Evolutionary conservation across 495 filamentous ascomycete genomes (phyloP).

Genomic region (Aspergillus baeticus): DNA sequence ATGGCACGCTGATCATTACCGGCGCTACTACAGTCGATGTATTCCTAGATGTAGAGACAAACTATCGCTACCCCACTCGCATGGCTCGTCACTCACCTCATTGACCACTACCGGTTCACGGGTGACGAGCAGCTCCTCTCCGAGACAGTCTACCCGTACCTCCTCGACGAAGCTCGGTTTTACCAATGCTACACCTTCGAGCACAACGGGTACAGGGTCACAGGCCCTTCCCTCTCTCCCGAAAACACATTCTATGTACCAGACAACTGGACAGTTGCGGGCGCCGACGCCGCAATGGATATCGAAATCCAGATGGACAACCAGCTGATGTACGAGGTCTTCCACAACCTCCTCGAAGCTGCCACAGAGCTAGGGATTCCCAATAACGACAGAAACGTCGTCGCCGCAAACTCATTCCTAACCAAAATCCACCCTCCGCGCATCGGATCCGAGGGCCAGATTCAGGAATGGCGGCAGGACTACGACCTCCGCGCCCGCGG

Average conservation of each 20-base stretch:
- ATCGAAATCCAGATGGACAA: constrained; percentile 9
- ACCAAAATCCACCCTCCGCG: neutral
- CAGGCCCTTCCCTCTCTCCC: constrained; percentile 5
- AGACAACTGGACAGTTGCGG: neutral
- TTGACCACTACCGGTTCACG: constrained; percentile 11
- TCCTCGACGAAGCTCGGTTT: neutral
- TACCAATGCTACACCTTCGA: constrained; percentile 10
- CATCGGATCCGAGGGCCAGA: constrained; percentile 3
- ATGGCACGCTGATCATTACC: neutral
- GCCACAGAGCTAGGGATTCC: neutral
- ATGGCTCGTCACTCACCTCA: constrained; percentile 1
- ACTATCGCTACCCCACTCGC: constrained; percentile 1
- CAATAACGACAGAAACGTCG: neutral
- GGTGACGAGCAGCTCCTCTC: constrained; percentile 1
- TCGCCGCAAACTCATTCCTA: neutral
- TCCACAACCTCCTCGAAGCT: constrained; percentile 1
- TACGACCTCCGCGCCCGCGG: constrained; percentile 1
- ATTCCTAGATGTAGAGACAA: constrained; percentile 8
- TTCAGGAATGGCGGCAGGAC: constrained; percentile 9
- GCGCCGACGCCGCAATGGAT: neutral
- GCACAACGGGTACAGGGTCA: constrained; percentile 6
- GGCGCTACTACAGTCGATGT: constrained; percentile 9
- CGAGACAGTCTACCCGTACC: neutral
- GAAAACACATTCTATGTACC: constrained; percentile 10
- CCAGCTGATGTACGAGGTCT: constrained; percentile 2